Evolutionary conservation across 495 filamentous ascomycete species (phyloP).

Genomic region (Aspergillus ostianus): DNA sequence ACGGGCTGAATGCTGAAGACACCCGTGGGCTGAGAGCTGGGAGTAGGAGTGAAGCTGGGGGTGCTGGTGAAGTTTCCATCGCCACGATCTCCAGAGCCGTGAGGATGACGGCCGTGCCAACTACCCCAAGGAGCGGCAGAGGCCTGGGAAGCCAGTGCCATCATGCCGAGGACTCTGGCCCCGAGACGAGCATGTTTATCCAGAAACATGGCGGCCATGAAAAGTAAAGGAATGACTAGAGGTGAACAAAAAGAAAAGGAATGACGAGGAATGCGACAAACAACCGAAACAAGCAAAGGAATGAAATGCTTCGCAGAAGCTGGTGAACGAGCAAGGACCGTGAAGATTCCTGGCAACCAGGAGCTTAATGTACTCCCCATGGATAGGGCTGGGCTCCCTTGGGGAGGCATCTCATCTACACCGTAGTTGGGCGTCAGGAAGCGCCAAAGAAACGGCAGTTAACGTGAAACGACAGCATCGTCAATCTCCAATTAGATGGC

Average conservation of each 20-base stretch:
- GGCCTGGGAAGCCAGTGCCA: background rate
- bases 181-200: background rate
- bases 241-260: conserved; percentile 1
- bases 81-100: background rate
- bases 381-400: too few relatives aligned
- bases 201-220: background rate
- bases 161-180: background rate
- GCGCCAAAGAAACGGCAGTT: background rate
- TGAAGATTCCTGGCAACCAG: background rate
- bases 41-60: background rate
- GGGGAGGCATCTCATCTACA: too few relatives aligned
- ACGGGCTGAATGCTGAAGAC: background rate
- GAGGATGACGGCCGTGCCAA: background rate
- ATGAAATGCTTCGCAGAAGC: conserved; percentile 10
- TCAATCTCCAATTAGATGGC: background rate
- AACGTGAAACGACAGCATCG: background rate
- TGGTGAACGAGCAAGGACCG: background rate
- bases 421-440: background rate
- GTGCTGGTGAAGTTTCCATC: background rate
- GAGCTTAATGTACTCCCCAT: background rate
- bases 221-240: background rate
- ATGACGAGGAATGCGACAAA: background rate
- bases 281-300: background rate
- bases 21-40: background rate
- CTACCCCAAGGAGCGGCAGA: background rate